These are phyloP conservation scores for Macrophomina pseudophaseolina DNA, from an alignment of 2,329 filamentous ascomycete species.

Conservation along the genomic window DNA sequence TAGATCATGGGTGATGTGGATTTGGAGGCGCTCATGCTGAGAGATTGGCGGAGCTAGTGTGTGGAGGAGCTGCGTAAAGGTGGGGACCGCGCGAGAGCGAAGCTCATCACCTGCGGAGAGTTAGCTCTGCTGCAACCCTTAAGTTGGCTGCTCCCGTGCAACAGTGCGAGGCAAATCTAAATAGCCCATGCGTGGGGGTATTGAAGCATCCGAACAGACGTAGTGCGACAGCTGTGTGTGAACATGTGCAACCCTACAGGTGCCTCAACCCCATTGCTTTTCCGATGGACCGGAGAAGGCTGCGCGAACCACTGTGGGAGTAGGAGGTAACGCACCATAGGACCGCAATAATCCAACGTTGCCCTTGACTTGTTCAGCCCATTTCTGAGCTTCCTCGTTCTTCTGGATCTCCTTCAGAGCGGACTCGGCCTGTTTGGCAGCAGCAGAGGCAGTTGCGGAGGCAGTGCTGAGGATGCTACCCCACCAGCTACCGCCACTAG, in stretches of 20 bases:
- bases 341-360: constrained; percentile 77
- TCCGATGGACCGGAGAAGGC: no score
- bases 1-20: constrained; percentile 96
- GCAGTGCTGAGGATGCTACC: constrained; percentile 83
- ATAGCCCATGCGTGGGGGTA: neutral
- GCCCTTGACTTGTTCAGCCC: constrained; percentile 90
- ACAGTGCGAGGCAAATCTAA: no score
- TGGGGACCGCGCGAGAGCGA: constrained; percentile 76
- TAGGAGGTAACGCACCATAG: constrained; percentile 62
- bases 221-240: neutral
- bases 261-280: neutral
- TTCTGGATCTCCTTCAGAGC: constrained; percentile 94
- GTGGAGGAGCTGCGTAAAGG: constrained; percentile 92
- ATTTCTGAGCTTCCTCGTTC: constrained; percentile 95
- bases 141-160: neutral
- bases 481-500: constrained; percentile 58
- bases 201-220: neutral
- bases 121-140: neutral
- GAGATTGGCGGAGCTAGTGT: constrained; percentile 95
- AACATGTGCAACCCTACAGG: neutral
- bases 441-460: constrained; percentile 73
- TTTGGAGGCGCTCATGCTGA: constrained; percentile 93
- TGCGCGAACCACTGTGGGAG: constrained; percentile 27
- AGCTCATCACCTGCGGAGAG: constrained; percentile 71
- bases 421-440: constrained; percentile 83